Percentiles rank a stretch among this genome's conserved stretches.
These are phyloP conservation scores for Colletotrichum lentis DNA, from an alignment of 2,329 filamentous ascomycete genomes.

Conservation along the genomic window DNA sequence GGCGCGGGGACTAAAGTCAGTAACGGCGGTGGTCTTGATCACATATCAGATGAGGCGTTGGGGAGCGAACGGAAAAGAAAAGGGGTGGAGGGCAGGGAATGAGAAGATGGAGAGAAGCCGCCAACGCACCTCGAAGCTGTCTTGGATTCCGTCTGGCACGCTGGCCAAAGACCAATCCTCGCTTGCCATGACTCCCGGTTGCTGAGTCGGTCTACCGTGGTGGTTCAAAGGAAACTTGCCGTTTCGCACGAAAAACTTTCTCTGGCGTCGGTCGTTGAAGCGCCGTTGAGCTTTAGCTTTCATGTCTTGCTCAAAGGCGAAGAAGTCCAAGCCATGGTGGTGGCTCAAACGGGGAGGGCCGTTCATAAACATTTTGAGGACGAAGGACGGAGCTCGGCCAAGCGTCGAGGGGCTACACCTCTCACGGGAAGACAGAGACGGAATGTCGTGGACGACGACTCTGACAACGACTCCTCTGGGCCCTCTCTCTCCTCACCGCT, in stretches of 20 bases:
- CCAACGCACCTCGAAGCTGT: constrained; percentile 38
- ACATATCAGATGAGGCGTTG: constrained; percentile 27
- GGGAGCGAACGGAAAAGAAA: background rate
- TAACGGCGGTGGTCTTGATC: constrained; percentile 14
- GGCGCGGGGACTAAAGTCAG: constrained; percentile 14
- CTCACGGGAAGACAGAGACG: background rate
- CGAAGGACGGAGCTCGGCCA: background rate
- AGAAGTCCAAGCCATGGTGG: constrained; percentile 34
- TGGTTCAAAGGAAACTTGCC: constrained; percentile 18
- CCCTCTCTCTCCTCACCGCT: constrained; percentile 21
- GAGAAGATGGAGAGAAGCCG: background rate
- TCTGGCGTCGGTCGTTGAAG: constrained; percentile 25
- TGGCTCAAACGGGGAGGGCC: constrained; percentile 29
- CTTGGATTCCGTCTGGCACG: constrained; percentile 30
- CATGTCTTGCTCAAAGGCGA: constrained; percentile 32
- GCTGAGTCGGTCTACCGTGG: constrained; percentile 13
- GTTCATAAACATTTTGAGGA: constrained; percentile 38
- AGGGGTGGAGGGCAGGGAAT: background rate
- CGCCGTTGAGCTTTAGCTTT: constrained; percentile 25
- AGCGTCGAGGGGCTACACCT: background rate
- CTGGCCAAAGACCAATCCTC: constrained; percentile 22
- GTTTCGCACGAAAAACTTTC: constrained; percentile 30
- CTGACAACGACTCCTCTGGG: too few relatives aligned
- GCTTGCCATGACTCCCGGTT: constrained; percentile 24
- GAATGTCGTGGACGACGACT: background rate